Percentiles rank a stretch among this genome's conserved stretches.
phyloP scores from a whole-genome alignment of 768 basidiomycete genomes.

The Trametes punicea region DNA sequence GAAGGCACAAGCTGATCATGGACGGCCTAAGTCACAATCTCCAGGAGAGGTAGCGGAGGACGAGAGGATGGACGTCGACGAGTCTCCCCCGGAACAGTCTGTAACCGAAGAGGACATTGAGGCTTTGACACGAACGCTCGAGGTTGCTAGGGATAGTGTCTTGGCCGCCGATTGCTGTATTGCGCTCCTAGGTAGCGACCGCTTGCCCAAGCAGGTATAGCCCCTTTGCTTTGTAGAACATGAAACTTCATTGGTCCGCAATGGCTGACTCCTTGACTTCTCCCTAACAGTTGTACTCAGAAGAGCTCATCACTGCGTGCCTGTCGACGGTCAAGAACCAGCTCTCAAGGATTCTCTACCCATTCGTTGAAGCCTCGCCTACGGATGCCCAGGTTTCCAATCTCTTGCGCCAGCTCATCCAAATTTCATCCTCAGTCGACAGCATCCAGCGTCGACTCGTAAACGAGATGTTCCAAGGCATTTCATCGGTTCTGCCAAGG shows the following conservation, averaged over 20 bases:
- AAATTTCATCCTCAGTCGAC: conserved; percentile 33
- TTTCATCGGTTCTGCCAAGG: conserved; percentile 68
- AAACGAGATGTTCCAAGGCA: conserved; percentile 68
- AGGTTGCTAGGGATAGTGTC: conserved; percentile 68
- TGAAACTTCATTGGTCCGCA: neutral
- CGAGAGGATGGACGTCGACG: conserved; percentile 25
- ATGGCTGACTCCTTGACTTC: neutral
- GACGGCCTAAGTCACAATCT: conserved; percentile 44
- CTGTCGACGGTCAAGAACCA: conserved; percentile 76
- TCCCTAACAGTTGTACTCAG: conserved; percentile 73
- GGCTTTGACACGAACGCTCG: conserved; percentile 48
- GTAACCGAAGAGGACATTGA: conserved; percentile 48
- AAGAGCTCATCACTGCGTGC: conserved; percentile 85
- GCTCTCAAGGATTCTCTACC: conserved; percentile 76
- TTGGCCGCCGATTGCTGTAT: conserved; percentile 83
- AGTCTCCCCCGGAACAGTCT: conserved; percentile 11
- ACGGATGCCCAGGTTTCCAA: conserved; percentile 43
- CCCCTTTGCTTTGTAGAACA: neutral
- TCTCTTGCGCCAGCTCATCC: conserved; percentile 50
- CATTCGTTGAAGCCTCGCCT: conserved; percentile 71
- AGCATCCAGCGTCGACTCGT: conserved; percentile 44
- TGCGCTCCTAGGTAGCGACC: conserved; percentile 71
- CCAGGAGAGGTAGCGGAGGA: conserved; percentile 36
- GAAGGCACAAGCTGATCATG: conserved; percentile 34
- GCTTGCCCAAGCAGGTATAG: conserved; percentile 81